Conservation (phyloP, 345 rosid genomes). For the Linum usitatissimum region DNA sequence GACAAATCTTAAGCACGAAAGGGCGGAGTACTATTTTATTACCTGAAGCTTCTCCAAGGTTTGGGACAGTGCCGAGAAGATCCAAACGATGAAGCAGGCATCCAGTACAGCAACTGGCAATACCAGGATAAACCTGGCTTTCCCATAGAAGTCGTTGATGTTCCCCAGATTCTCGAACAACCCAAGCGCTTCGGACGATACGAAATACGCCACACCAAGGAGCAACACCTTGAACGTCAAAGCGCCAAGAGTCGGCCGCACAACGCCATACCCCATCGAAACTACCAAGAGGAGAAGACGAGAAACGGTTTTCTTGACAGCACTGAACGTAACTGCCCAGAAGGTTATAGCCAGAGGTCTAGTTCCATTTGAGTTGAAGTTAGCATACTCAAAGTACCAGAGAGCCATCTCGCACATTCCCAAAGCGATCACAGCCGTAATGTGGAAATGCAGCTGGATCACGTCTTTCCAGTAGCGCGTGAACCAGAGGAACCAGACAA, state of each 20-base stretch:
- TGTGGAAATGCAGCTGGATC: slow-evolving; percentile 31
- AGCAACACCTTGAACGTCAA: slow-evolving; percentile 20
- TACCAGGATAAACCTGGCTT: slow-evolving; percentile 26
- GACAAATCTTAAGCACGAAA: not conserved
- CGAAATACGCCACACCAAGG: slow-evolving; percentile 26
- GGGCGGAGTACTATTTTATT: slow-evolving; percentile 5
- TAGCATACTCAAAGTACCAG: slow-evolving; percentile 32
- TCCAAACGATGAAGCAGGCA: slow-evolving; percentile 38
- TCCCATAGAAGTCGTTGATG: slow-evolving; percentile 33
- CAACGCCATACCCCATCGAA: slow-evolving; percentile 38
- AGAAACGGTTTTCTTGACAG: slow-evolving; percentile 31
- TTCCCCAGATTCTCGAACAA: slow-evolving; percentile 32
- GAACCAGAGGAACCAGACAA: slow-evolving; percentile 33
- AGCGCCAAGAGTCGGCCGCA: slow-evolving; percentile 28
- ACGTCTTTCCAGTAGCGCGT: slow-evolving; percentile 27
- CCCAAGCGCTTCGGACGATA: slow-evolving; percentile 30
- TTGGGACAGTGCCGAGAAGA: slow-evolving; percentile 31
- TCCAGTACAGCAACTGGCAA: slow-evolving; percentile 29
- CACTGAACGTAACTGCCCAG: slow-evolving; percentile 30
- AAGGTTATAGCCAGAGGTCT: slow-evolving; percentile 30
- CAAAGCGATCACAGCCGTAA: slow-evolving; percentile 29
- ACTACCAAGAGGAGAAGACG: slow-evolving; percentile 29
- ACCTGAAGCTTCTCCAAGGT: slow-evolving; percentile 40
- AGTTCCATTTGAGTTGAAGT: slow-evolving; percentile 27
- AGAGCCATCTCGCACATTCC: slow-evolving; percentile 45